These are phyloP conservation scores for Apiospora phragmitis DNA, from an alignment of 2,329 filamentous ascomycete genomes.

Conservation along the genomic window DNA sequence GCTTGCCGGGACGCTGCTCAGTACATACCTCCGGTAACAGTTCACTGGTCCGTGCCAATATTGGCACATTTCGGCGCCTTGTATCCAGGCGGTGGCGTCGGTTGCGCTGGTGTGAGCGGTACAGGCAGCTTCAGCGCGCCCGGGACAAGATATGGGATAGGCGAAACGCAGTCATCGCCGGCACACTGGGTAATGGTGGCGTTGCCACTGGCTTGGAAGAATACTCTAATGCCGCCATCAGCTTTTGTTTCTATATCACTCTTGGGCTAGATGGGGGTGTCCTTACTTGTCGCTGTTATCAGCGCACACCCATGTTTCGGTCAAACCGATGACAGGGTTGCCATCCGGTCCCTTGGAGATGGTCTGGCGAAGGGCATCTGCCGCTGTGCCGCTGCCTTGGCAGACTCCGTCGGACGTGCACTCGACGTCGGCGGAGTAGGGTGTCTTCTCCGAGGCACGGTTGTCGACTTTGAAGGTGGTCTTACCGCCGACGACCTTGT, in stretches of 20 bases:
- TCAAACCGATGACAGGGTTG: not conserved
- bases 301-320: not conserved
- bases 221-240: not conserved
- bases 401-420: not conserved
- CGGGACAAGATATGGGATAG: not conserved
- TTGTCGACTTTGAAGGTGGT: not conserved
- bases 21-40: not conserved
- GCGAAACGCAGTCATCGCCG: not conserved
- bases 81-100: not conserved
- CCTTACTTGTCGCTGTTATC: slow-evolving; percentile 1
- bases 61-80: not conserved
- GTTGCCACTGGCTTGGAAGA: not conserved
- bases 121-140: not conserved
- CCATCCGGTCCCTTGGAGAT: not conserved
- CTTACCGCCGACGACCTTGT: not conserved
- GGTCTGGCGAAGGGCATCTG: not conserved
- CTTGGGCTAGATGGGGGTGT: not conserved
- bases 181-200: not conserved
- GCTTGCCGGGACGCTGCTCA: not conserved
- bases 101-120: not conserved
- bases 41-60: not conserved
- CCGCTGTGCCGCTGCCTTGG: not conserved
- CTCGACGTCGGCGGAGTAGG: not conserved
- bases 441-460: not conserved
- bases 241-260: no score